Percentiles rank a stretch among this genome's conserved stretches.
Conservation (phyloP, 305 asterid genomes). For the Solanum hybrid region DNA sequence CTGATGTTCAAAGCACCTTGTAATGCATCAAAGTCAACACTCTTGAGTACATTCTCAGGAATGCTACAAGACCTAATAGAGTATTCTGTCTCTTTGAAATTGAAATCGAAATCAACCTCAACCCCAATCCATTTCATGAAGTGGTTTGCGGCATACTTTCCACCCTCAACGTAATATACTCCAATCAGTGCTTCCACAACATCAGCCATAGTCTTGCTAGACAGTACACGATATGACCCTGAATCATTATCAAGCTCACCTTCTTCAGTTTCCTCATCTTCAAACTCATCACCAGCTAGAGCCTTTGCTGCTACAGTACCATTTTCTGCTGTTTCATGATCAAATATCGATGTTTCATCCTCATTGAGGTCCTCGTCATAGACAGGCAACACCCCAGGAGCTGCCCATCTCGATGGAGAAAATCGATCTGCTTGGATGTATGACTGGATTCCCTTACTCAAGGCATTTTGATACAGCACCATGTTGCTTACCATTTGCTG, state of each 20-base stretch:
- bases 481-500: constrained; percentile 97
- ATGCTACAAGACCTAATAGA: constrained; percentile 43
- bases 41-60: constrained; percentile 61
- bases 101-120: constrained; percentile 76
- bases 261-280: constrained; percentile 81
- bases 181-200: constrained; percentile 98
- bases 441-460: constrained; percentile 80
- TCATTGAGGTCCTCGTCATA: constrained; percentile 87
- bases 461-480: constrained; percentile 73
- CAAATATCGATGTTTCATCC: constrained; percentile 43
- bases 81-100: constrained; percentile 51
- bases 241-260: constrained; percentile 95
- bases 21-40: constrained; percentile 67
- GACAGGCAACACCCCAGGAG: constrained; percentile 96
- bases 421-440: constrained; percentile 98
- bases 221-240: constrained; percentile 91
- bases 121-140: constrained; percentile 94
- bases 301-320: constrained; percentile 20
- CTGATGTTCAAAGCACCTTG: constrained; percentile 60
- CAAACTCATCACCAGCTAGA: constrained; percentile 36
- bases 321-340: constrained; percentile 23
- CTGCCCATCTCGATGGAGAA: constrained; percentile 99
- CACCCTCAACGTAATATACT: constrained; percentile 93
- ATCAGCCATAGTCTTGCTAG: constrained; percentile 97
- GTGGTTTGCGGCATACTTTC: constrained; percentile 86